Conservation (phyloP, 2,329 filamentous ascomycete genomes). For the Alternaria novae-zelandiae region DNA sequence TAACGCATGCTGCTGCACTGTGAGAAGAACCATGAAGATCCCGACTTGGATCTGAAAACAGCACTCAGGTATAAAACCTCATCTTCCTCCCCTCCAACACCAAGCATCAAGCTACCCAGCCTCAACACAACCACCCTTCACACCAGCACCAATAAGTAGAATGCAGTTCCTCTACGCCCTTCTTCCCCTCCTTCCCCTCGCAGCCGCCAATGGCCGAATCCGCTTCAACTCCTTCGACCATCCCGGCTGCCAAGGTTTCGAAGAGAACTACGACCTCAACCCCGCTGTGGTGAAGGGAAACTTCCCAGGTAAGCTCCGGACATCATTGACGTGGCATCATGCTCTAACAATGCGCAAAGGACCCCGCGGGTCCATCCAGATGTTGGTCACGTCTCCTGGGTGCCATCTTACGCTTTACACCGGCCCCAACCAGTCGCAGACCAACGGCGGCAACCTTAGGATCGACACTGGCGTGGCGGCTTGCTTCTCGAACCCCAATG, state of each 20-base stretch:
- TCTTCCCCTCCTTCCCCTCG: neutral
- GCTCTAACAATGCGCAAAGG: neutral
- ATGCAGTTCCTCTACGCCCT: constrained; percentile 1
- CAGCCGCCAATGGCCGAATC: neutral
- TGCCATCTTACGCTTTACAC: constrained; percentile 11
- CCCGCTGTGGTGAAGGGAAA: constrained; percentile 6
- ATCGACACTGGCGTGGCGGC: neutral
- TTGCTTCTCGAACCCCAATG: neutral
- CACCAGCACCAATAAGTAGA: neutral
- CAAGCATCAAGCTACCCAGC: no score
- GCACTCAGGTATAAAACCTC: no score
- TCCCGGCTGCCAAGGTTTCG: constrained; percentile 2
- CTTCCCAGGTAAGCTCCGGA: neutral
- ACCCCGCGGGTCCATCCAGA: constrained; percentile 3
- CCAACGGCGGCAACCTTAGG: neutral
- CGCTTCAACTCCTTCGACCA: constrained; percentile 10
- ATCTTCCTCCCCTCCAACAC: no score
- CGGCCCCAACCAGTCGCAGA: constrained; percentile 5
- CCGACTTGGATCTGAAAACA: no score
- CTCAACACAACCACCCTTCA: neutral
- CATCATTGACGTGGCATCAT: no score
- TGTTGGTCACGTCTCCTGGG: constrained; percentile 2
- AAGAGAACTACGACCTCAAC: constrained; percentile 6
- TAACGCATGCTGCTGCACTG: neutral
- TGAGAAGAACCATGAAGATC: no score